Conservation (phyloP, 306 rosid species). For the Vigna angularis region DNA sequence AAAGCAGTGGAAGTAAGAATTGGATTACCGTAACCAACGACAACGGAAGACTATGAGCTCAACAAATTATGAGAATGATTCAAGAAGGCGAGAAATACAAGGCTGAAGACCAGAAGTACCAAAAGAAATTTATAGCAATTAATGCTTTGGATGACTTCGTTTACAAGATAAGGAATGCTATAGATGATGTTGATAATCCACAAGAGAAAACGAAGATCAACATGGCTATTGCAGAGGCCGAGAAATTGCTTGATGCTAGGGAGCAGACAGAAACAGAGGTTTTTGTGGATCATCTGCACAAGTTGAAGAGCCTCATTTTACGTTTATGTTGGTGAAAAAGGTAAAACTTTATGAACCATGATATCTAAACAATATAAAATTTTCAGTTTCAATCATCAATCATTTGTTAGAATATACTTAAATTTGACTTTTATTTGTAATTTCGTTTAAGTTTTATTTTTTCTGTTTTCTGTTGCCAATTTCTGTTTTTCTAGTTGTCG, state of each 20-base stretch:
- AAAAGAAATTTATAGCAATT: constrained; percentile 48
- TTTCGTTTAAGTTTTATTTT: no score
- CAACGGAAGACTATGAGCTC: constrained; percentile 47
- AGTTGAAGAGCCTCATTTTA: constrained; percentile 33
- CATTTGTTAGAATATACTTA: no score
- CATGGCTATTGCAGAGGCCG: constrained; percentile 36
- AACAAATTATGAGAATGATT: constrained; percentile 52
- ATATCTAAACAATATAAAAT: no score
- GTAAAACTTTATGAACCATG: neutral
- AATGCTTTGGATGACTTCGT: constrained; percentile 49
- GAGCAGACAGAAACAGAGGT: constrained; percentile 44
- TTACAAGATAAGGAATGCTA: constrained; percentile 47
- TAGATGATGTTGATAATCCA: constrained; percentile 36
- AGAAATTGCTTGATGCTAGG: constrained; percentile 47
- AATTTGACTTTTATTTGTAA: no score
- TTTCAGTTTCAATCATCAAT: no score
- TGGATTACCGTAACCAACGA: constrained; percentile 53
- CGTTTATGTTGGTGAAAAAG: neutral
- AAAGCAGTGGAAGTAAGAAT: constrained; percentile 40
- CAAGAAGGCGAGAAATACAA: constrained; percentile 53
- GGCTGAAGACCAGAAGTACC: constrained; percentile 51
- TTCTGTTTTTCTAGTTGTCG: no score
- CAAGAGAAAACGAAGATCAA: constrained; percentile 33
- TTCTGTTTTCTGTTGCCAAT: no score
- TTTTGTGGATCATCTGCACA: constrained; percentile 46